phyloP scores from a whole-genome alignment of 2,329 filamentous ascomycete genomes.

The Calonectria pseudoturangicola region DNA sequence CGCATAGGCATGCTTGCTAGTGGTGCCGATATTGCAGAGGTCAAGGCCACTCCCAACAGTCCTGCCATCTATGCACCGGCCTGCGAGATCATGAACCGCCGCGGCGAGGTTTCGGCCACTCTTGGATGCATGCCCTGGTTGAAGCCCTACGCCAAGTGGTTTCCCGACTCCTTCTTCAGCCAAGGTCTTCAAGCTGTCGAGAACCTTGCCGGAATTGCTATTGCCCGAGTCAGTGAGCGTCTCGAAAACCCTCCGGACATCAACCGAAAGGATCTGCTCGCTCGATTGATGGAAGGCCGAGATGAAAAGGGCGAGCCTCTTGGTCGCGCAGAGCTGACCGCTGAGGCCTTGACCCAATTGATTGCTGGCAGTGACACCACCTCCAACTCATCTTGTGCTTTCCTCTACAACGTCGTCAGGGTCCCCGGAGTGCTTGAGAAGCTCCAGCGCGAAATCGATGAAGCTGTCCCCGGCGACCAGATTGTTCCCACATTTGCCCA shows the following conservation, averaged over 20 bases:
- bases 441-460: constrained; percentile 84
- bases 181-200: constrained; percentile 84
- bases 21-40: constrained; percentile 85
- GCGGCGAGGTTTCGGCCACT: constrained; percentile 89
- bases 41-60: constrained; percentile 76
- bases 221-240: constrained; percentile 85
- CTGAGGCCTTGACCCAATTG: constrained; percentile 91
- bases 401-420: constrained; percentile 84
- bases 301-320: constrained; percentile 87
- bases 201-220: constrained; percentile 90
- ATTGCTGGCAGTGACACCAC: constrained; percentile 88
- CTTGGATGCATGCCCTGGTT: constrained; percentile 84
- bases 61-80: constrained; percentile 83
- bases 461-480: constrained; percentile 75
- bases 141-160: constrained; percentile 86
- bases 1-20: constrained; percentile 79
- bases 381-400: constrained; percentile 86
- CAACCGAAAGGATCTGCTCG: constrained; percentile 86
- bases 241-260: constrained; percentile 78
- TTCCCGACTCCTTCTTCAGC: constrained; percentile 89
- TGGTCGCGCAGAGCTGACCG: constrained; percentile 86
- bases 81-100: constrained; percentile 92
- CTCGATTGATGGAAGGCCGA: constrained; percentile 88
- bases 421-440: constrained; percentile 83
- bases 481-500: constrained; percentile 82